phyloP scores from a whole-genome alignment of 1,139 yeast species.

The Geotrichum restrictum region DNA sequence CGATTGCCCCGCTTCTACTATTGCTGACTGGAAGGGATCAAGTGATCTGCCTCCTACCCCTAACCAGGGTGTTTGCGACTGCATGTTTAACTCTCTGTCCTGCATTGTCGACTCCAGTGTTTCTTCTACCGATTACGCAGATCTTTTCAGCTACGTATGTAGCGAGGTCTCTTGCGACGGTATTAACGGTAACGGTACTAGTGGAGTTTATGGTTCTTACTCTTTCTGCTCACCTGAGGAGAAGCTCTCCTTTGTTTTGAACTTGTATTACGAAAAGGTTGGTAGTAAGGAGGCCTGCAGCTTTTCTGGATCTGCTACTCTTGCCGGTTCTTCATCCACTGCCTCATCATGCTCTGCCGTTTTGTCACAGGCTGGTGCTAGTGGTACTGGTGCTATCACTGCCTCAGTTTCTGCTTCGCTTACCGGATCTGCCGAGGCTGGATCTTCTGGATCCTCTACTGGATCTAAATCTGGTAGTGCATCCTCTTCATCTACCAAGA shows the following conservation, averaged over 20 bases:
- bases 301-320: conserved; percentile 54
- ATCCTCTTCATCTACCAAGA: neutral
- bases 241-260: conserved; percentile 58
- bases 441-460: conserved; percentile 13
- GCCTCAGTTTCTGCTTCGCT: conserved; percentile 25
- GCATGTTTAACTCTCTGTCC: conserved; percentile 47
- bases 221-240: conserved; percentile 57
- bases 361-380: conserved; percentile 31
- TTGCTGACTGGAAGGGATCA: conserved; percentile 52
- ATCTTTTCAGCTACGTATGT: conserved; percentile 54
- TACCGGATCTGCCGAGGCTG: conserved; percentile 28
- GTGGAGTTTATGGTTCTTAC: conserved; percentile 54
- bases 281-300: conserved; percentile 50
- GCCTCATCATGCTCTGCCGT: conserved; percentile 49
- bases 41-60: conserved; percentile 67
- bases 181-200: conserved; percentile 49
- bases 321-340: conserved; percentile 50
- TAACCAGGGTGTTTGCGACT: conserved; percentile 55
- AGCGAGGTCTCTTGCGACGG: conserved; percentile 42
- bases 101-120: conserved; percentile 52
- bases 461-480: conserved; percentile 8
- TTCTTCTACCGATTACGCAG: conserved; percentile 48
- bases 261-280: conserved; percentile 52
- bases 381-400: conserved; percentile 29
- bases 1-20: conserved; percentile 50